Conservation (phyloP, 2,329 filamentous ascomycete genomes). For the Xylaria sp. region DNA sequence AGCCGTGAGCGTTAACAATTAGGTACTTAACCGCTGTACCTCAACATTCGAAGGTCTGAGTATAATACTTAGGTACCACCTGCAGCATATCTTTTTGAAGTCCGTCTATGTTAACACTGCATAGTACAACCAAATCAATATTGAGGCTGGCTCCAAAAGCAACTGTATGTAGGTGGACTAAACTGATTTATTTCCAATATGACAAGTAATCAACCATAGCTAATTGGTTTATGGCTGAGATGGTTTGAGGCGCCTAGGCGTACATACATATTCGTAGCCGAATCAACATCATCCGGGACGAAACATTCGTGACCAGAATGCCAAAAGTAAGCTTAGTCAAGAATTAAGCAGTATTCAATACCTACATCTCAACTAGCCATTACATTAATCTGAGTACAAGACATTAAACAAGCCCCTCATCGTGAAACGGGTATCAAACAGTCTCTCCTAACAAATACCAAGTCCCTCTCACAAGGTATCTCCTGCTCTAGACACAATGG, state of each 20-base stretch:
- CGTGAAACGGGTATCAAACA: slow-evolving; percentile 34
- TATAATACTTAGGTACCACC: too few relatives aligned
- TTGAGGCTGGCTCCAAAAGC: too few relatives aligned
- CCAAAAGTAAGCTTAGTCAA: background rate
- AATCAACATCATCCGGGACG: background rate
- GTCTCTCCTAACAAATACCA: slow-evolving; percentile 17
- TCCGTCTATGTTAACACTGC: background rate
- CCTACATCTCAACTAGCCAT: slow-evolving; percentile 5
- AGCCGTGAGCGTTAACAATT: too few relatives aligned
- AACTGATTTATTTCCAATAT: too few relatives aligned
- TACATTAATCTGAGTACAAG: slow-evolving; percentile 20
- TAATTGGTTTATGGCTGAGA: too few relatives aligned
- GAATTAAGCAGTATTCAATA: background rate
- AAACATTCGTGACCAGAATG: background rate
- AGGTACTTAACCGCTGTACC: too few relatives aligned
- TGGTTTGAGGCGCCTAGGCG: background rate
- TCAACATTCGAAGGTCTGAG: too few relatives aligned
- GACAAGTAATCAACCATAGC: too few relatives aligned
- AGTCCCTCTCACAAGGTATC: background rate
- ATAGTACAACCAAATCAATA: background rate
- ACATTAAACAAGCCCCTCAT: slow-evolving; percentile 18
- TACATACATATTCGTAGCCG: background rate
- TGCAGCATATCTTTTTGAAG: too few relatives aligned
- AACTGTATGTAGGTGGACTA: too few relatives aligned
- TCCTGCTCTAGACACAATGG: background rate